phyloP scores from a whole-genome alignment of 306 rosid genomes.

The Quercus glauca region DNA sequence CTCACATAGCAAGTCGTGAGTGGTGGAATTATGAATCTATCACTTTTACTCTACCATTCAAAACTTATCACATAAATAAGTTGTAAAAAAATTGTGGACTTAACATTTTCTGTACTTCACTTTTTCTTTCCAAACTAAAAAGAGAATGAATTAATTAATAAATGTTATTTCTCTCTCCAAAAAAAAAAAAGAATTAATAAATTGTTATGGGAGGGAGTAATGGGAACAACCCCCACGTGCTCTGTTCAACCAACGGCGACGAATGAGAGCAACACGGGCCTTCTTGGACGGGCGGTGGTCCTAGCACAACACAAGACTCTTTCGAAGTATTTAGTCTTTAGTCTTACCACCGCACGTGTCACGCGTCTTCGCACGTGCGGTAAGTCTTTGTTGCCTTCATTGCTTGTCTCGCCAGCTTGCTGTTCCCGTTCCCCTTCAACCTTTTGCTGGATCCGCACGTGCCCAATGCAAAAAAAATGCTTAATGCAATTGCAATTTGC shows the following conservation, averaged over 20 bases:
- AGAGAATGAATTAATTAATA: too few species aligned
- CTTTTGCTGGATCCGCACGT: constrained; percentile 34
- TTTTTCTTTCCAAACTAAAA: too few species aligned
- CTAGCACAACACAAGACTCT: constrained; percentile 9
- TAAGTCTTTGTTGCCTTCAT: constrained; percentile 6
- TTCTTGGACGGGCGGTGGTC: constrained; percentile 29
- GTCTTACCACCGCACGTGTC: too few species aligned
- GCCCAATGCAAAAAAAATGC: background rate
- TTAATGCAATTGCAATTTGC: too few species aligned
- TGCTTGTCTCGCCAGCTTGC: constrained; percentile 10
- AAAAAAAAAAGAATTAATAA: background rate
- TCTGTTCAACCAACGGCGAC: constrained; percentile 21
- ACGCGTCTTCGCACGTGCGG: constrained; percentile 43
- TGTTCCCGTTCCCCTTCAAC: constrained; percentile 3
- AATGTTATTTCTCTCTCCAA: too few species aligned
- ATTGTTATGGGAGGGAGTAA: background rate
- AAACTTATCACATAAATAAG: too few species aligned
- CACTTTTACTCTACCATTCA: rapidly evolving
- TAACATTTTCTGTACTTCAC: too few species aligned
- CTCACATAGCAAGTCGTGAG: rapidly evolving
- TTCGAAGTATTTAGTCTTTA: too few species aligned
- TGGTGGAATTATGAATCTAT: too few species aligned
- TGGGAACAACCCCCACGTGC: constrained; percentile 27
- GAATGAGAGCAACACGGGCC: background rate
- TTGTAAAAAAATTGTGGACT: too few species aligned